Percentiles rank a stretch among this genome's conserved stretches.
phyloP scores from a whole-genome alignment of 2,329 filamentous ascomycete genomes.

The Colletotrichum sansevieriae region DNA sequence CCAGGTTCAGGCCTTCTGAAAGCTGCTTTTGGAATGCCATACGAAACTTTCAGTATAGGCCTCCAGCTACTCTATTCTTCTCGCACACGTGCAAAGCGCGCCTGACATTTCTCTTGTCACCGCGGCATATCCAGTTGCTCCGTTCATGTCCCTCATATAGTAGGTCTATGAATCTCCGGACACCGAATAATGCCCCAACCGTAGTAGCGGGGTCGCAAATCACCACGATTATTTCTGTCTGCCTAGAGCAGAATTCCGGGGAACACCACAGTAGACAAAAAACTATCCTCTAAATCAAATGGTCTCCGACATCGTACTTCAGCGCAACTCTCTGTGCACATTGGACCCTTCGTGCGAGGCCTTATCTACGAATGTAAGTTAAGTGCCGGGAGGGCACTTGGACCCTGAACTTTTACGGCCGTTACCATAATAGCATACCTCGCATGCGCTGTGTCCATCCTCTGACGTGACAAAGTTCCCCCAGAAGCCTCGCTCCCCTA shows the following conservation, averaged over 20 bases:
- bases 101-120: background rate
- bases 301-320: background rate
- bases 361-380: constrained; percentile 3
- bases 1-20: constrained; percentile 11
- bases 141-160: constrained; percentile 18
- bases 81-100: background rate
- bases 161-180: background rate
- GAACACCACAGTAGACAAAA: background rate
- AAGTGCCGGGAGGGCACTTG: constrained; percentile 20
- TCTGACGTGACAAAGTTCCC: background rate
- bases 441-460: background rate
- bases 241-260: background rate
- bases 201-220: background rate
- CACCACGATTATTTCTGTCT: too few relatives aligned
- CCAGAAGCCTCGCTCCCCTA: background rate
- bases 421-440: background rate
- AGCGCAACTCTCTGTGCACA: constrained; percentile 27
- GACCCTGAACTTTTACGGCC: constrained; percentile 8
- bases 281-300: too few relatives aligned
- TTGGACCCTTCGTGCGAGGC: background rate
- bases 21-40: constrained; percentile 11
- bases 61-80: background rate
- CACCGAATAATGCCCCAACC: too few relatives aligned
- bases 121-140: background rate
- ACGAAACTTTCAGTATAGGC: constrained; percentile 18